Percentiles rank a stretch among this genome's conserved stretches.
Evolutionary conservation across 2,329 filamentous ascomycete species (phyloP).

Genomic region (Xylariaceae sp.): DNA sequence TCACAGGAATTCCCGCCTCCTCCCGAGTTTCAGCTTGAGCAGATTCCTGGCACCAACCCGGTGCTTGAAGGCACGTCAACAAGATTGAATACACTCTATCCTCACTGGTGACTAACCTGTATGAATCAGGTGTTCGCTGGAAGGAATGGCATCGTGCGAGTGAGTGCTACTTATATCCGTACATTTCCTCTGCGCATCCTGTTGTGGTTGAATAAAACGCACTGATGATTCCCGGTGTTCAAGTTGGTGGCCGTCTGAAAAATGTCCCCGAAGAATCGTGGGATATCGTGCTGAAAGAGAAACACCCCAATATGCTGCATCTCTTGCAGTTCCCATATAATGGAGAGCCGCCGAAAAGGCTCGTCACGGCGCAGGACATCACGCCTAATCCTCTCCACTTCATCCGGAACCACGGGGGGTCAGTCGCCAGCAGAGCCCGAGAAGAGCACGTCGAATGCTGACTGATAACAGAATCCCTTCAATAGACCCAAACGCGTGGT

Average conservation of each 20-base stretch:
- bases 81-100: neutral
- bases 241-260: conserved; percentile 41
- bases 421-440: neutral
- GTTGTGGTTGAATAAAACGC: neutral
- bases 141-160: conserved; percentile 55
- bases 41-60: conserved; percentile 54
- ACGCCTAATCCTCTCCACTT: conserved; percentile 59
- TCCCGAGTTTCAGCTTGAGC: conserved; percentile 54
- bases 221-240: conserved; percentile 1
- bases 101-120: neutral
- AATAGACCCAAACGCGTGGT: conserved; percentile 54
- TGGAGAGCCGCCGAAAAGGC: conserved; percentile 56
- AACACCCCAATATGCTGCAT: conserved; percentile 57
- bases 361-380: conserved; percentile 51
- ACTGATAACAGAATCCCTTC: conserved; percentile 48
- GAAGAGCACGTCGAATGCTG: neutral
- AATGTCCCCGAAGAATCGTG: conserved; percentile 55
- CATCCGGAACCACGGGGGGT: conserved; percentile 67
- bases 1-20: conserved; percentile 47
- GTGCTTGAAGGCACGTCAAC: conserved; percentile 46
- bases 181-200: neutral
- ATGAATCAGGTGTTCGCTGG: conserved; percentile 40
- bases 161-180: neutral
- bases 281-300: conserved; percentile 52
- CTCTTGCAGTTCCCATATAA: conserved; percentile 62